phyloP scores from a whole-genome alignment of 805 yeast genomes.

The Kodamaea kaohsiungensis region DNA sequence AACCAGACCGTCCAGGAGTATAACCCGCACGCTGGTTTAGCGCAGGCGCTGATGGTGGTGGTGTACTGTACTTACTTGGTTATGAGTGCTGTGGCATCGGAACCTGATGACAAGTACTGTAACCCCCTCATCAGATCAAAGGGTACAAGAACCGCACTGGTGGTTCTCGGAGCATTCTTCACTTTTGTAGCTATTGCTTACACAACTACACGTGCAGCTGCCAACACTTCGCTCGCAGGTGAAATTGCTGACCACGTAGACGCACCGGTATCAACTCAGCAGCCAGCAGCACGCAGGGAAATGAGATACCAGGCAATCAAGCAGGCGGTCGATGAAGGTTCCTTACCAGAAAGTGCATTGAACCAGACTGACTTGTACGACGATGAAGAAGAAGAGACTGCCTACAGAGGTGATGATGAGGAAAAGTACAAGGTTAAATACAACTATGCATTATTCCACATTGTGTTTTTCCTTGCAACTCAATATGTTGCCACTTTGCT shows the following conservation, averaged over 20 bases:
- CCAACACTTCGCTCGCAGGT: slow-evolving; percentile 49
- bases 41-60: slow-evolving; percentile 95
- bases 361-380: slow-evolving; percentile 65
- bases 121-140: slow-evolving; percentile 88
- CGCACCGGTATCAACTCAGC: slow-evolving; percentile 35
- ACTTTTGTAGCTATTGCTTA: slow-evolving; percentile 95
- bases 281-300: slow-evolving; percentile 57
- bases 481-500: slow-evolving; percentile 94
- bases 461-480: slow-evolving; percentile 91
- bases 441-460: slow-evolving; percentile 84
- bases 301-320: slow-evolving; percentile 85
- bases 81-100: slow-evolving; percentile 91
- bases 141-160: slow-evolving; percentile 87
- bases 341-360: slow-evolving; percentile 89
- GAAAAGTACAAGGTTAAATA: slow-evolving; percentile 68
- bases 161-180: slow-evolving; percentile 87
- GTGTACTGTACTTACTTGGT: slow-evolving; percentile 89
- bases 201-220: slow-evolving; percentile 96
- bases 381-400: slow-evolving; percentile 37
- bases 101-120: slow-evolving; percentile 91
- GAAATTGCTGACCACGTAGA: slow-evolving; percentile 46
- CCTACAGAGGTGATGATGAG: slow-evolving; percentile 49
- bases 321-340: slow-evolving; percentile 96
- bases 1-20: slow-evolving; percentile 84
- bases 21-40: slow-evolving; percentile 94